Conservation (phyloP, 176 grass and related monocot species). For the Eragrostis nindensis region DNA sequence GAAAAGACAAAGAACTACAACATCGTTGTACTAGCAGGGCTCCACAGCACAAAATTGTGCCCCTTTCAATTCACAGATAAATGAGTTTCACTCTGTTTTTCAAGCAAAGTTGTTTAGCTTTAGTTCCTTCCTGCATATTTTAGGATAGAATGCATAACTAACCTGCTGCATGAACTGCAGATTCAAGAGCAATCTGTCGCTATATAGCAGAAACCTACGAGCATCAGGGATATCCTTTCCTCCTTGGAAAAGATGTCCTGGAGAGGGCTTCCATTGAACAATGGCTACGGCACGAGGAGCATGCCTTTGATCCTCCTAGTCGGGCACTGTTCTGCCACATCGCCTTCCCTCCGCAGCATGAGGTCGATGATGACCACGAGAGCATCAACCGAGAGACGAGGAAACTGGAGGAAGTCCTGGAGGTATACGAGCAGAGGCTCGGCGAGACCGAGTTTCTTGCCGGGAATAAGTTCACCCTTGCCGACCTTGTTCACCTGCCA, state of each 20-base stretch:
- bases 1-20: not conserved
- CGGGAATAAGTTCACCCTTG: constrained; percentile 81
- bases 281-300: constrained; percentile 92
- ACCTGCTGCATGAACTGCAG: constrained; percentile 48
- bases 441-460: constrained; percentile 63
- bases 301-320: constrained; percentile 84
- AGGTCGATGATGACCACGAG: constrained; percentile 10
- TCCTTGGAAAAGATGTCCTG: constrained; percentile 80
- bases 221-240: constrained; percentile 64
- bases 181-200: constrained; percentile 90
- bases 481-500: constrained; percentile 79
- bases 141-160: constrained; percentile 13
- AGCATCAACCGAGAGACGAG: constrained; percentile 38
- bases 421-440: constrained; percentile 79
- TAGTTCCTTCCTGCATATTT: not conserved
- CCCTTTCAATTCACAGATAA: not conserved
- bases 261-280: constrained; percentile 97
- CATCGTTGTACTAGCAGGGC: constrained; percentile 23
- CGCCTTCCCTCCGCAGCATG: constrained; percentile 52
- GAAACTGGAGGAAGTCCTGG: constrained; percentile 74
- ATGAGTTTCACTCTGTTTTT: not conserved
- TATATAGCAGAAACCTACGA: constrained; percentile 71
- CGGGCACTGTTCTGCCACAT: constrained; percentile 74
- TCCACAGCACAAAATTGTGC: not conserved
- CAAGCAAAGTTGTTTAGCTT: not conserved